These are phyloP conservation scores for Rhizodiscina lignyota DNA, from an alignment of 495 filamentous ascomycete species.

Conservation along the genomic window DNA sequence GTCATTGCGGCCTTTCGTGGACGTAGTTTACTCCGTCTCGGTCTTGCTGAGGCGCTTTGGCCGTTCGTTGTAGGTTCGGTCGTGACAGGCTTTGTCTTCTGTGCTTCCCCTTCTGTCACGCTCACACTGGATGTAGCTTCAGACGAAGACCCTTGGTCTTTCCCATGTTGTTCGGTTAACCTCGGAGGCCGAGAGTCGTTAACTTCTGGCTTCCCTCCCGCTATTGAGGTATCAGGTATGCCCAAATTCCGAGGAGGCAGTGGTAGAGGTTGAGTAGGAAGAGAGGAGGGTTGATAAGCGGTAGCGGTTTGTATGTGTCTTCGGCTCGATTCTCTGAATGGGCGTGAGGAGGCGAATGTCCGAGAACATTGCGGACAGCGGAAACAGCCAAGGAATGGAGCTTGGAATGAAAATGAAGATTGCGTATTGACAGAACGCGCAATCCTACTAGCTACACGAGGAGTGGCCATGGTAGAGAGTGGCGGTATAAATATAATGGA, in stretches of 20 bases:
- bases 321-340: constrained; percentile 35
- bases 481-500: too few relatives aligned
- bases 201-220: constrained; percentile 33
- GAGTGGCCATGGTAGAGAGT: too few relatives aligned
- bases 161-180: constrained; percentile 17
- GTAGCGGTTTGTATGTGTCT: constrained; percentile 56
- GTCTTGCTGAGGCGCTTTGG: constrained; percentile 17
- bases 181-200: constrained; percentile 36
- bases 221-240: constrained; percentile 52
- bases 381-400: too few relatives aligned
- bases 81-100: constrained; percentile 32
- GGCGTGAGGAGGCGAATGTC: constrained; percentile 46
- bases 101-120: constrained; percentile 46
- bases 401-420: too few relatives aligned
- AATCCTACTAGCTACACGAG: too few relatives aligned
- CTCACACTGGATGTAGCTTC: constrained; percentile 14
- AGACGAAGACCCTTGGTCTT: too few relatives aligned
- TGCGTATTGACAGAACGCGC: too few relatives aligned
- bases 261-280: constrained; percentile 40
- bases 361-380: constrained; percentile 38
- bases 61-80: constrained; percentile 7
- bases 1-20: constrained; percentile 84
- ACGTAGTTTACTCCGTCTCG: constrained; percentile 48
- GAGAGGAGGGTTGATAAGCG: constrained; percentile 58
- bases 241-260: constrained; percentile 50